A percentile compares a stretch with the other conserved stretches of the same genome.
These are phyloP conservation scores for Periconia sp. DNA, from an alignment of 2,329 filamentous ascomycete genomes.

Conservation along the genomic window DNA sequence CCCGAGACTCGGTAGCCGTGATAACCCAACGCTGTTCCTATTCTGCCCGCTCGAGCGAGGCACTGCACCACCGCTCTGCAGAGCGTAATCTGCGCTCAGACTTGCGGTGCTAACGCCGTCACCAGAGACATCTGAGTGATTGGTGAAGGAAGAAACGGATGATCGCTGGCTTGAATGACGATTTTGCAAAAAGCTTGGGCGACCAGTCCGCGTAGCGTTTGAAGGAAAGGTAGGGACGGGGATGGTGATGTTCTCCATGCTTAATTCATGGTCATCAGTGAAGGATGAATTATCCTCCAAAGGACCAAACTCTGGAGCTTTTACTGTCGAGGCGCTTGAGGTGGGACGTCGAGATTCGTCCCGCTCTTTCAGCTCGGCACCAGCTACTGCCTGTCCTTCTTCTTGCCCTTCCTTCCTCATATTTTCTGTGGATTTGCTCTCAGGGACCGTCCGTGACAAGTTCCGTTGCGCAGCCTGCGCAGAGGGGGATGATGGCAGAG, in stretches of 20 bases:
- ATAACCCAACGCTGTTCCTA: constrained; percentile 63
- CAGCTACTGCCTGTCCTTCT: constrained; percentile 12
- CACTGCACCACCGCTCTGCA: constrained; percentile 80
- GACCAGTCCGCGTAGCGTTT: constrained; percentile 34
- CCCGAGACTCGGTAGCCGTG: constrained; percentile 82
- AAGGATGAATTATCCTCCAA: constrained; percentile 37
- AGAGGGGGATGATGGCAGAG: constrained; percentile 51
- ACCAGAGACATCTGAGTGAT: constrained; percentile 59
- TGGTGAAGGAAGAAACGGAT: constrained; percentile 63
- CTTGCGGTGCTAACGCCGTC: constrained; percentile 77
- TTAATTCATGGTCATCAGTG: constrained; percentile 35
- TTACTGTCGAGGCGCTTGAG: constrained; percentile 48
- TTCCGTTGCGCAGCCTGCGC: constrained; percentile 49
- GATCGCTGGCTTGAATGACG: constrained; percentile 64
- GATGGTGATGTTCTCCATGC: constrained; percentile 32
- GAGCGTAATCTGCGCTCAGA: constrained; percentile 77
- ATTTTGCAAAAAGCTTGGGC: constrained; percentile 62
- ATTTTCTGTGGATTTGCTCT: constrained; percentile 10
- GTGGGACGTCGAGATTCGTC: constrained; percentile 38
- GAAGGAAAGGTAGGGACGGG: constrained; percentile 26
- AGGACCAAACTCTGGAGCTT: constrained; percentile 41
- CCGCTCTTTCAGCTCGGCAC: constrained; percentile 20
- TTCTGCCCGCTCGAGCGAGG: constrained; percentile 51
- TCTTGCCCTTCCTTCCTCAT: too few species aligned
- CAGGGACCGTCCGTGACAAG: constrained; percentile 23